phyloP scores from a whole-genome alignment of 2,329 filamentous ascomycete genomes.

The Colletotrichum karsti region DNA sequence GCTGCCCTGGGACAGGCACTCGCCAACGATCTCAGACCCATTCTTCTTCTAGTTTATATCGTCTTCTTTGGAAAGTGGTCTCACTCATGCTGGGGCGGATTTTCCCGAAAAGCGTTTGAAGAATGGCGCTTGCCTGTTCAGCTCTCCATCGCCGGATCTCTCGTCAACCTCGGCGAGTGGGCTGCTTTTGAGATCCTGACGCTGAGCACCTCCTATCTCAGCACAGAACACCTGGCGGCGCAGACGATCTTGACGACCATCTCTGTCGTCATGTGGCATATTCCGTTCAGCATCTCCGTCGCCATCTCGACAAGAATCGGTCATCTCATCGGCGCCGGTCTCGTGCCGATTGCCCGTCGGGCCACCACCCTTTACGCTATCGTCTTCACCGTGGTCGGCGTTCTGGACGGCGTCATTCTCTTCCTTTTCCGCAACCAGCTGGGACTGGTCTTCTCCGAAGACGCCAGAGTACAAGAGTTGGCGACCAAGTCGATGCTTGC shows the following conservation, averaged over 20 bases:
- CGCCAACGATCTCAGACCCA: constrained; percentile 56
- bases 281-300: constrained; percentile 51
- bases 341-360: constrained; percentile 39
- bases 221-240: constrained; percentile 50
- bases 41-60: constrained; percentile 56
- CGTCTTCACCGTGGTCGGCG: constrained; percentile 42
- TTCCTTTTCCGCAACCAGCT: constrained; percentile 40
- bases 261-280: constrained; percentile 50
- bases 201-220: constrained; percentile 53
- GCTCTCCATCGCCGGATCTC: constrained; percentile 47
- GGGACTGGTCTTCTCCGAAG: constrained; percentile 41
- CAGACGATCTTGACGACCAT: constrained; percentile 51
- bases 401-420: constrained; percentile 42
- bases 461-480: constrained; percentile 37
- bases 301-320: constrained; percentile 51
- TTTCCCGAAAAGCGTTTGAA: constrained; percentile 42
- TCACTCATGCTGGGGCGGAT: constrained; percentile 53
- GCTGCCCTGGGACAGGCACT: constrained; percentile 59
- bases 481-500: constrained; percentile 40
- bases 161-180: constrained; percentile 52
- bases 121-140: constrained; percentile 51
- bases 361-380: constrained; percentile 40
- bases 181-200: constrained; percentile 52
- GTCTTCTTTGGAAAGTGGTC: constrained; percentile 50
- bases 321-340: constrained; percentile 49